Evolutionary conservation across 768 basidiomycete species (phyloP).

Genomic region (Lactarius deliciosus): DNA sequence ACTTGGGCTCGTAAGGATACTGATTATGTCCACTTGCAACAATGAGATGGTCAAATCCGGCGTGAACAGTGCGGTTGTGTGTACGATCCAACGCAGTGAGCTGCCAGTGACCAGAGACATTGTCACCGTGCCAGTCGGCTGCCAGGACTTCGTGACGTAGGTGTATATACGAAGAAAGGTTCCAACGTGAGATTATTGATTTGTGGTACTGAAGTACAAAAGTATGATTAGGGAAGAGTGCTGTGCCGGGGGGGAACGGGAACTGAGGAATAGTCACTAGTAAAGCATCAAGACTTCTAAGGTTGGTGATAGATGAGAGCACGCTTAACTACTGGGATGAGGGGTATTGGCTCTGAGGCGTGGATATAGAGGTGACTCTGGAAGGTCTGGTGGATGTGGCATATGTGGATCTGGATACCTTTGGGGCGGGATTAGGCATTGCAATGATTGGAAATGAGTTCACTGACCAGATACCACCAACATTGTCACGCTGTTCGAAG

Average conservation of each 20-base stretch:
- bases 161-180: constrained; percentile 42
- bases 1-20: constrained; percentile 43
- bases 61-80: constrained; percentile 31
- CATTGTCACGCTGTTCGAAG: constrained; percentile 49
- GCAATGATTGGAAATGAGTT: no score
- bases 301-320: neutral
- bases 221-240: constrained; percentile 51
- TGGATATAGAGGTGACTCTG: constrained; percentile 57
- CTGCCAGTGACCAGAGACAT: constrained; percentile 46
- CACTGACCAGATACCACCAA: no score
- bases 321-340: constrained; percentile 43
- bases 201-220: constrained; percentile 48
- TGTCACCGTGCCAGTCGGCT: constrained; percentile 45
- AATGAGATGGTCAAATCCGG: constrained; percentile 55
- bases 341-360: constrained; percentile 57
- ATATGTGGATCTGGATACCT: no score
- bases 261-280: constrained; percentile 53
- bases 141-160: constrained; percentile 46
- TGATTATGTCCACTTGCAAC: constrained; percentile 57
- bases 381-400: no score
- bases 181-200: constrained; percentile 41
- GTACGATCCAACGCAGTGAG: constrained; percentile 36
- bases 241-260: constrained; percentile 51
- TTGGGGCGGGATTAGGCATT: no score
- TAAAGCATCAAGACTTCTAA: constrained; percentile 31